Conservation (phyloP, 2,329 filamentous ascomycete species). For the Xylaria sp. region DNA sequence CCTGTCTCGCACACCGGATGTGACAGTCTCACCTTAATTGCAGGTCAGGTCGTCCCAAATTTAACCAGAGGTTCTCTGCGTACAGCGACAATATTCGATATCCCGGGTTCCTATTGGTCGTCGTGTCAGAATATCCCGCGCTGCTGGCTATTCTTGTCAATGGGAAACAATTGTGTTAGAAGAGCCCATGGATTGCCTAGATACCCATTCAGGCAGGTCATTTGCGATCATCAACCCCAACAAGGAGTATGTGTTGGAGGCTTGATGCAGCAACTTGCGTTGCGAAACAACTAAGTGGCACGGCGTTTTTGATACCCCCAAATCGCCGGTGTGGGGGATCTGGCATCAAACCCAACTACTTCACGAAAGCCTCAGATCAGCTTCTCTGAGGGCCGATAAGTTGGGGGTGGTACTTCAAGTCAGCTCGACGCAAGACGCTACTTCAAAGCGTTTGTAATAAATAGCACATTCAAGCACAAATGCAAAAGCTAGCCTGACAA, state of each 20-base stretch:
- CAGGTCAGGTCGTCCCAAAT: neutral
- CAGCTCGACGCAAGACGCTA: neutral
- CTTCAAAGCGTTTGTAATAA: neutral
- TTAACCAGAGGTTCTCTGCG: neutral
- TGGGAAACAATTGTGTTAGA: neutral
- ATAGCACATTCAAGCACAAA: neutral
- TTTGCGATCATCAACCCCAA: neutral
- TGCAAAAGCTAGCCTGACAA: neutral
- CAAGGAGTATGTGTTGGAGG: neutral
- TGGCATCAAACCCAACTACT: neutral
- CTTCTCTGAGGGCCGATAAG: neutral
- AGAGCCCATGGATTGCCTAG: neutral
- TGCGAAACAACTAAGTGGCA: conserved; percentile 2
- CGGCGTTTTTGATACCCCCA: neutral
- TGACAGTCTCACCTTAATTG: neutral
- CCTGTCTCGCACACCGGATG: neutral
- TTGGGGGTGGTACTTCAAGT: conserved; percentile 3
- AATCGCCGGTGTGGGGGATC: neutral
- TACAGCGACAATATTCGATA: neutral
- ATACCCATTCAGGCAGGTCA: neutral
- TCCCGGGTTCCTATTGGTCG: neutral
- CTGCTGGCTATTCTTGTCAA: neutral
- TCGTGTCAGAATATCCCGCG: neutral
- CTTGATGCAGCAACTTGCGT: neutral
- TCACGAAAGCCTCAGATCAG: neutral